Base-by-base conservation (phyloP, 169 alveolate species). In the Plasmodium yoelii region DNA sequence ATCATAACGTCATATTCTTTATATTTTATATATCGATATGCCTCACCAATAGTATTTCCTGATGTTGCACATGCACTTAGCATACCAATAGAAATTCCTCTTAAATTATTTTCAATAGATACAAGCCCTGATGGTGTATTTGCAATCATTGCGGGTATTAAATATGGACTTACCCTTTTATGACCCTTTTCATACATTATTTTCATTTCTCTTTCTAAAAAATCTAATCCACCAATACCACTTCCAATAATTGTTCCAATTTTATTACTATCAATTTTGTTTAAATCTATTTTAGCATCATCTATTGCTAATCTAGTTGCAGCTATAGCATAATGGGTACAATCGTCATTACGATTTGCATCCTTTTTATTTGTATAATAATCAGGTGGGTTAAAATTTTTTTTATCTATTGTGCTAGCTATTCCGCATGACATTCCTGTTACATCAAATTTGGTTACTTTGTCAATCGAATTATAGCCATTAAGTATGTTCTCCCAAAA, bases 41-140 rank as follows among this genome's bases (percentile, higher is more conserved):
- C 95, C 53, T 93, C 96, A 10, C 96, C 97, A 12, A 95, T 94
- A 9, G 98, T 95, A 47, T 93, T 88, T 1, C 94, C 95, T 10
- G 96, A 95, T 10, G 97, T 92, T 42, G 97, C 97, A 88, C 96
- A 93, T 4, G 97, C 98, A 80, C 93, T 91, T 82, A 84, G 77
- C 75, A 88, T 92, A 1, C 94, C 95, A 61, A 88, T 84, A 57
- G 93, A 90, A 34, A 93, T 93, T 0, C 95, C 95, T 74, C 90
- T 69, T 28, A 93, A 87, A 42, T 88, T 82, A 47, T 82, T 53
- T 63, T 93, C 95, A 42, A 93, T 90, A n/a, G 95, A 91, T 49
- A 93, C 92, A 49, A 70, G 56, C 8, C 93, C 95, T 7, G 94
- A 74, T 26, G 95, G 94, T 13, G 95, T 93, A 70, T 93, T 93